Base-by-base conservation (phyloP, 1,284 basidiomycete species). In the Tilletia indica region DNA sequence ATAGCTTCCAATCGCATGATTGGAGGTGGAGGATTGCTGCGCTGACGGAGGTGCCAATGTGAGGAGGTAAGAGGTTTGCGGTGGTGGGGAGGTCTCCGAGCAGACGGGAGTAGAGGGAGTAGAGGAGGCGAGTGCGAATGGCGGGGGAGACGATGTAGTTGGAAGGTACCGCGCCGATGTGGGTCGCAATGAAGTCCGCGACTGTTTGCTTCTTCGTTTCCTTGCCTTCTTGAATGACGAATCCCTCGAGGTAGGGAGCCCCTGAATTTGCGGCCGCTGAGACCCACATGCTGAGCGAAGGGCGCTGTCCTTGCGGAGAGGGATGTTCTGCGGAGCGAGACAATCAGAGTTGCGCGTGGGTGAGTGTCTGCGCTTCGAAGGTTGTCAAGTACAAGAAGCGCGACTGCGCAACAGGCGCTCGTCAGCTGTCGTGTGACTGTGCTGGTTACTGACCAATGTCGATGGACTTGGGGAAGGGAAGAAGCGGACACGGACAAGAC, bases 1-100 rank as follows among this genome's bases (percentile, higher is more conserved):
- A 76, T 2, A 81, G 71, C 21, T 73, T 77, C 76, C 78, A 81
- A 68, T 73, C 77, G 48, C 76, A 70, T 36, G 67, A 63, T 11
- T 74, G 73, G 16, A 81, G 70, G 12, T 77, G 67, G n/a, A 68
- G 61, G 39, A 81, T 72, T 0, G 76, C 74, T 39, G 77, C 70
- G 12, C 73, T 47, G 16, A 72, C 61, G 16, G 73, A 64, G 4
- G 34, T 42, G 34, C 61, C 61, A 38, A 64, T 21, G 61, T 39
- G 3, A 1, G 61, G 16, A 14, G 61, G 61, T 34, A 64, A 34
- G 36, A 64, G 38, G 61, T 64, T 39, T 16, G 34, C 34, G 9
- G 61, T 11, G 4, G 34, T 19, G 34, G 61, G 61, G 4, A 64
- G 38, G 61, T 64, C 61, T 34, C n/a, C 36, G 34, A 64, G 34